These are phyloP conservation scores for Coprinellus micaceus DNA, from an alignment of 768 basidiomycete genomes.

Conservation along the genomic window DNA sequence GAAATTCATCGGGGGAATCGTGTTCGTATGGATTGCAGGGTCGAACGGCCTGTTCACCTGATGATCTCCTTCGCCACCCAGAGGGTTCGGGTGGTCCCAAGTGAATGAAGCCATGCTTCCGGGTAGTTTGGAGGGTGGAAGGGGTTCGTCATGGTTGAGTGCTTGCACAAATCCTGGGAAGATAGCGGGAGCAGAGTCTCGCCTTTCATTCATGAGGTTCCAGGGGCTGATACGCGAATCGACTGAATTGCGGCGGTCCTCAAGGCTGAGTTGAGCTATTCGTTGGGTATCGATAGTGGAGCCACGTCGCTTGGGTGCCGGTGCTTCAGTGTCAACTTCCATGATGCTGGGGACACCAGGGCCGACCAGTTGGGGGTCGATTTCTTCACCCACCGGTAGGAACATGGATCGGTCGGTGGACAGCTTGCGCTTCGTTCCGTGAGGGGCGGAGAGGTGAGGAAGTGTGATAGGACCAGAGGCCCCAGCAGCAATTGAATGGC, in stretches of 20 bases:
- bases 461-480: constrained; percentile 42
- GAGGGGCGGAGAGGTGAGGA: constrained; percentile 34
- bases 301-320: constrained; percentile 77
- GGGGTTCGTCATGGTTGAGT: constrained; percentile 54
- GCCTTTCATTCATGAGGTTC: constrained; percentile 60
- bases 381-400: constrained; percentile 55
- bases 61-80: constrained; percentile 41
- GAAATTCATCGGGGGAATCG: constrained; percentile 59
- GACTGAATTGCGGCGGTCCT: constrained; percentile 75
- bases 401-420: constrained; percentile 59
- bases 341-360: constrained; percentile 63
- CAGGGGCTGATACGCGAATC: constrained; percentile 61
- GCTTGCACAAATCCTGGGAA: constrained; percentile 54
- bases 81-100: constrained; percentile 46
- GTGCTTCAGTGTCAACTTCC: constrained; percentile 57
- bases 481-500: constrained; percentile 68
- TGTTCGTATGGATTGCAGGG: constrained; percentile 40
- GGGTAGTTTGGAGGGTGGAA: constrained; percentile 57
- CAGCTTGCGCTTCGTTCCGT: constrained; percentile 82
- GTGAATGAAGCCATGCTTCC: constrained; percentile 66
- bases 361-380: constrained; percentile 64
- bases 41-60: constrained; percentile 47
- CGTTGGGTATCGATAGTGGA: constrained; percentile 78
- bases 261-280: constrained; percentile 70
- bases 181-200: constrained; percentile 73